phyloP scores from a whole-genome alignment of 495 filamentous ascomycete species.

The Pyrenula massariospora region DNA sequence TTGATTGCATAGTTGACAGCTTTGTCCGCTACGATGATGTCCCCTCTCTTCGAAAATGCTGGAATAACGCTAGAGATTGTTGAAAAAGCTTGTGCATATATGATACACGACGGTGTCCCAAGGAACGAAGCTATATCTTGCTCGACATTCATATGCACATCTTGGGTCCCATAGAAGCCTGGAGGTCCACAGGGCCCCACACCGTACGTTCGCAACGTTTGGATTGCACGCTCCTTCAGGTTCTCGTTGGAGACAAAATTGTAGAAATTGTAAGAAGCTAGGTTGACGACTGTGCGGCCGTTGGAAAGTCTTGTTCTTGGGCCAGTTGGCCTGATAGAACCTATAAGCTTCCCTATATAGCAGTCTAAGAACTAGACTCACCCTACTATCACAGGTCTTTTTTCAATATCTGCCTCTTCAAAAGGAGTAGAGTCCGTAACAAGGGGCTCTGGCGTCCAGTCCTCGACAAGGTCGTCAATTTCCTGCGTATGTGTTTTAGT shows the following conservation, averaged over 20 bases:
- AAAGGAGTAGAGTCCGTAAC: slow-evolving; percentile 58
- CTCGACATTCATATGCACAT: slow-evolving; percentile 96
- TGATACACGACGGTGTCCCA: slow-evolving; percentile 75
- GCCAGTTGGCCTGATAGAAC: slow-evolving; percentile 57
- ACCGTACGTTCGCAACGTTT: slow-evolving; percentile 86
- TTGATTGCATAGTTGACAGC: slow-evolving; percentile 89
- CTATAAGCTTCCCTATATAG: neutral
- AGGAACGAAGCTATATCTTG: slow-evolving; percentile 84
- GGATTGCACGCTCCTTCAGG: slow-evolving; percentile 88
- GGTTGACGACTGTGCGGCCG: slow-evolving; percentile 81
- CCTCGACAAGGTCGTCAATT: slow-evolving; percentile 92
- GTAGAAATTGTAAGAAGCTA: slow-evolving; percentile 92
- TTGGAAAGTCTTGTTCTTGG: slow-evolving; percentile 82
- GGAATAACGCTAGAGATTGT: slow-evolving; percentile 92
- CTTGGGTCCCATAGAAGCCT: slow-evolving; percentile 96
- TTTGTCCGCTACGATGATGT: slow-evolving; percentile 96
- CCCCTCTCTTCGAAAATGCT: slow-evolving; percentile 90
- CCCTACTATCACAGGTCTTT: slow-evolving; percentile 77
- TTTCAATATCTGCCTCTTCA: slow-evolving; percentile 76
- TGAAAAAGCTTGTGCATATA: slow-evolving; percentile 91
- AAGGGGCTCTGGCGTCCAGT: slow-evolving; percentile 92
- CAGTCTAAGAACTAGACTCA: slow-evolving; percentile 23
- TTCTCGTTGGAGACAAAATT: slow-evolving; percentile 87
- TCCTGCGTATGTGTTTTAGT: slow-evolving; percentile 36
- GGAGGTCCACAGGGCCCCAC: slow-evolving; percentile 94